A percentile compares a stretch with the other conserved stretches of the same genome.
Evolutionary conservation across 2,329 filamentous ascomycete genomes (phyloP).

Genomic region (Teratosphaeria destructans): DNA sequence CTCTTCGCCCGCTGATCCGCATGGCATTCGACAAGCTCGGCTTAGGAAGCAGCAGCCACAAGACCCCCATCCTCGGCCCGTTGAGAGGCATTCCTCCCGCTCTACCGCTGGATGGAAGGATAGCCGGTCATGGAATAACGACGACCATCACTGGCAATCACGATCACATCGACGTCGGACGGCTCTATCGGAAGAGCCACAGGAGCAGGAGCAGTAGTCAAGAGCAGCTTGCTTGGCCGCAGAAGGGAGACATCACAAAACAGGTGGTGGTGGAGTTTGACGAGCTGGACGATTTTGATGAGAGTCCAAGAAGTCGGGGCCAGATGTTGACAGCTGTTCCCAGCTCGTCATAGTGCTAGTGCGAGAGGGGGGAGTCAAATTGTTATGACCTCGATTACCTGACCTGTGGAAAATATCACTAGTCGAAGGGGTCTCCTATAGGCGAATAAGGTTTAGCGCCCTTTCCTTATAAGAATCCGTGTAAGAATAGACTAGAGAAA

Average conservation of each 20-base stretch:
- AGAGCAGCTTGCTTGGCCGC: slow-evolving; percentile 7
- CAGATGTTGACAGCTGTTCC: background rate
- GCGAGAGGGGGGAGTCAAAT: too few species aligned
- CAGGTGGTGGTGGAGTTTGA: slow-evolving; percentile 9
- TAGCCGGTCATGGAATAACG: background rate
- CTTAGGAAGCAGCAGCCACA: background rate
- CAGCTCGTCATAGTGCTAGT: background rate
- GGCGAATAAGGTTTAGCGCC: too few species aligned
- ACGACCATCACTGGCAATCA: slow-evolving; percentile 10
- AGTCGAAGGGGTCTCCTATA: too few species aligned
- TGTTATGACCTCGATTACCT: too few species aligned
- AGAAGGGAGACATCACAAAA: slow-evolving; percentile 8
- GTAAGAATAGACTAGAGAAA: too few species aligned
- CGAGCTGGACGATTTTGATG: background rate
- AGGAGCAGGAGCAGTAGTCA: slow-evolving; percentile 10
- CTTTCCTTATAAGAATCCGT: too few species aligned
- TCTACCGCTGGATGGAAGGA: background rate
- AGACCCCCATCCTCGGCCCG: background rate
- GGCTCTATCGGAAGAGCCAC: background rate
- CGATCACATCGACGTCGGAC: background rate
- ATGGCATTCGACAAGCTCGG: slow-evolving; percentile 9
- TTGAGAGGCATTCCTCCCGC: background rate
- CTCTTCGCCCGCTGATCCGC: slow-evolving; percentile 39
- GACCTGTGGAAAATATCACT: too few species aligned
- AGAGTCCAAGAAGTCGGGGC: background rate